Conservation (phyloP, 805 yeast genomes). For the Ogataea methylovora region DNA sequence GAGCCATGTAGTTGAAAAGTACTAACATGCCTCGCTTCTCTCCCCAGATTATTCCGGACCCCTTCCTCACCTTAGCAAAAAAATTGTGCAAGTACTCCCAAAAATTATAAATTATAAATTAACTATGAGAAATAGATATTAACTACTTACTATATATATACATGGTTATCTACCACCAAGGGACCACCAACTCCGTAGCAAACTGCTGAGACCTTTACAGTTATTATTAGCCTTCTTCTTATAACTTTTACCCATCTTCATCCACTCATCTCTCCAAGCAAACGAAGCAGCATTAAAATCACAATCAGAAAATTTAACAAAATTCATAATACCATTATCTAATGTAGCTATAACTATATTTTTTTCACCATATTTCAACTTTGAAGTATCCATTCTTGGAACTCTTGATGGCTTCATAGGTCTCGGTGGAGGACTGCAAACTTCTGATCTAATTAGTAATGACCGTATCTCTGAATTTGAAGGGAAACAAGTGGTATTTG, state of each 20-base stretch:
- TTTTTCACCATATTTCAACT: conserved; percentile 10
- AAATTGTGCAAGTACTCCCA: too few relatives aligned
- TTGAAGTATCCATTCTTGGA: conserved; percentile 17
- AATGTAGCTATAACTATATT: conserved; percentile 56
- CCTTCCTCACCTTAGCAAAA: too few relatives aligned
- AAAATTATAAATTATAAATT: too few relatives aligned
- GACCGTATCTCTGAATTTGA: conserved; percentile 29
- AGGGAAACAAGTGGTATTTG: conserved; percentile 38
- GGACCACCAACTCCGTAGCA: too few relatives aligned
- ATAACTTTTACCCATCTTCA: conserved; percentile 1
- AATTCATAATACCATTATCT: conserved; percentile 70
- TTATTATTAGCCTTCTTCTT: too few relatives aligned
- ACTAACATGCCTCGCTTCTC: too few relatives aligned
- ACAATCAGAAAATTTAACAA: conserved; percentile 43
- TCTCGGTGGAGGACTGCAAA: conserved; percentile 24
- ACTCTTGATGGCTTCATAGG: conserved; percentile 51
- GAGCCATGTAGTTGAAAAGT: too few relatives aligned
- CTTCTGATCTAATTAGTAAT: conserved; percentile 6
- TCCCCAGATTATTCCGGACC: too few relatives aligned
- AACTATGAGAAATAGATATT: too few relatives aligned
- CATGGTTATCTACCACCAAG: too few relatives aligned
- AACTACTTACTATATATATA: too few relatives aligned
- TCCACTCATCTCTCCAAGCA: conserved; percentile 22
- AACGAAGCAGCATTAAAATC: conserved; percentile 31
- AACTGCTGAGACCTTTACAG: too few relatives aligned